A percentile compares a stretch with the other conserved stretches of the same genome.
Conservation (phyloP, 495 filamentous ascomycete genomes). For the Daldinia grandis region DNA sequence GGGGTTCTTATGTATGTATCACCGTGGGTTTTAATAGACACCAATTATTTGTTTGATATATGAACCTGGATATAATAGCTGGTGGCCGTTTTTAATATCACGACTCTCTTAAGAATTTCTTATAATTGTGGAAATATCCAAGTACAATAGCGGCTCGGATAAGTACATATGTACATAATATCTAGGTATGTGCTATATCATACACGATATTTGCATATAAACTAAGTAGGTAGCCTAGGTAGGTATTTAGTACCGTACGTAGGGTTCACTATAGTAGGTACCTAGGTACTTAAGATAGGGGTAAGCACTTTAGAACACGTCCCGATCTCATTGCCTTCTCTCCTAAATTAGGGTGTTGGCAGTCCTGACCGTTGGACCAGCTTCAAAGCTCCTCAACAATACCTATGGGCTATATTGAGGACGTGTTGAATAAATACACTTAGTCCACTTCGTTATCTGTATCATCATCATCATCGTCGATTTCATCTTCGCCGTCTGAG, state of each 20-base stretch:
- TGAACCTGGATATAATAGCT: conserved; percentile 13
- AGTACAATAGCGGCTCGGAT: conserved; percentile 31
- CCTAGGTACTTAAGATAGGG: not conserved
- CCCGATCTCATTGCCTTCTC: not conserved
- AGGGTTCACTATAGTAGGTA: not conserved
- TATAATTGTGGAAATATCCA: conserved; percentile 35
- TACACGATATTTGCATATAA: conserved; percentile 30
- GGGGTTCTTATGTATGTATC: not conserved
- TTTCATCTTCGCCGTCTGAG: conserved; percentile 81
- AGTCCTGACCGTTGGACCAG: not conserved
- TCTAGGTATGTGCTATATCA: not conserved
- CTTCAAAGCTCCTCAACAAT: not conserved
- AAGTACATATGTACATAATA: conserved; percentile 34
- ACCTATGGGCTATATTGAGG: not conserved
- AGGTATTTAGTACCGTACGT: not conserved
- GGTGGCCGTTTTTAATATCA: conserved; percentile 30
- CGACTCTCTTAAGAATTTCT: conserved; percentile 31
- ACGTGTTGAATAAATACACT: not conserved
- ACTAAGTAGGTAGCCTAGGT: not conserved
- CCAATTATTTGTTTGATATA: conserved; percentile 1
- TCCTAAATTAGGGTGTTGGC: conserved; percentile 23
- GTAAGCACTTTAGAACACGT: not conserved
- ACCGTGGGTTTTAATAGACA: not conserved
- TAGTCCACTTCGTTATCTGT: conserved; percentile 42
- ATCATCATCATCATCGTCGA: conserved; percentile 45